Evolutionary conservation across 2,329 filamentous ascomycete genomes (phyloP), one percentile per base, ranked within the genome.

Genomic region (Colletotrichum truncatum): DNA sequence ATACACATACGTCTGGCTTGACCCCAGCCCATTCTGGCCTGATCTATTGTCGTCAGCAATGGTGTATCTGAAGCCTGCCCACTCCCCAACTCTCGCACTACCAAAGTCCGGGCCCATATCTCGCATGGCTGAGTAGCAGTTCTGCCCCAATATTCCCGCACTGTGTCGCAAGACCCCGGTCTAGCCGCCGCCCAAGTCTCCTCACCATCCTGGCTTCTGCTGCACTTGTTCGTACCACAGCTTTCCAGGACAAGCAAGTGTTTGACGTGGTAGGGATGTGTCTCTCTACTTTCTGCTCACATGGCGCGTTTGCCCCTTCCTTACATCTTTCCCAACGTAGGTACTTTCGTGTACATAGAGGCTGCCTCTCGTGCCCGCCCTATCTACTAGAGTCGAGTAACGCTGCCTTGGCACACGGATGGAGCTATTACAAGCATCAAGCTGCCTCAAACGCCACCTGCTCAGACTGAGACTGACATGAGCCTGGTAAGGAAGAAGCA

Each of bases 101-200:
- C 39, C 36, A 53, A 18, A 26, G 26, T n/a, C 46, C 8, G 38
- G 32, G 7, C 48, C 30, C 18, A n/a, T 56, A 30, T 43, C 45
- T 12, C 51, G 51, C 48, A 54, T 53, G 48, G 61, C 12, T 26
- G 25, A 41, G 56, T 32, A 21, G 36, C 23, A 28, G 16, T 23
- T 36, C 26, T 48, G 32, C 48, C 32, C 21, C 26, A 9, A 32
- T 32, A 6, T 21, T 52, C 38, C 16, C 64, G 59, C 64, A 66
- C 64, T 66, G 64, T 66, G 59, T 64, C 43, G 38, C 52, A 30
- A n/a, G 28, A 53, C 9, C 45, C 43, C 53, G 30, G 59, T 39
- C 30, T 45, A 48, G 64, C 11, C 58, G 64, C 11, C 58, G 52
- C 32, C 25, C 18, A 23, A 63, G 32, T 57, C 32, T 52, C 26